Percentiles rank a stretch among this genome's conserved stretches.
phyloP scores from a whole-genome alignment of 2,329 filamentous ascomycete species.

The Beauveria caledonica region DNA sequence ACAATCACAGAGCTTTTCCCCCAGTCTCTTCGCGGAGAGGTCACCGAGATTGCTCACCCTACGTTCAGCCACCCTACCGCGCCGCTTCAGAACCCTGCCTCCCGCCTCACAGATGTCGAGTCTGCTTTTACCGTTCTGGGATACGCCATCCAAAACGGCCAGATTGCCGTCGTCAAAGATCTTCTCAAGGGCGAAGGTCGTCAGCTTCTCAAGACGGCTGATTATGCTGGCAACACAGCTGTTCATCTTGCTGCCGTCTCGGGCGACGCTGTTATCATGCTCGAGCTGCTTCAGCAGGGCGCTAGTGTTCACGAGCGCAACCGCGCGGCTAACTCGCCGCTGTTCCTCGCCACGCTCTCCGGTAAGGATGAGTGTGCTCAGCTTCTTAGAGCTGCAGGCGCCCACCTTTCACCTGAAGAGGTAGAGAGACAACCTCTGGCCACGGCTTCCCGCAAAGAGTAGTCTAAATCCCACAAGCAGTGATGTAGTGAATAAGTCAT shows the following conservation, averaged over 20 bases:
- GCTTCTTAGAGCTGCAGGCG: constrained; percentile 51
- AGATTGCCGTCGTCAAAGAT: constrained; percentile 56
- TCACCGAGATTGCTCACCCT: constrained; percentile 66
- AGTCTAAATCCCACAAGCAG: background rate
- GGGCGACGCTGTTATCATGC: constrained; percentile 45
- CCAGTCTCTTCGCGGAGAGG: constrained; percentile 69
- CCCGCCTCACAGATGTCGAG: constrained; percentile 38
- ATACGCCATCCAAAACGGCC: constrained; percentile 66
- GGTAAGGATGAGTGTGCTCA: constrained; percentile 45
- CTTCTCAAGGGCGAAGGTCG: constrained; percentile 58
- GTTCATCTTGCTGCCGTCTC: constrained; percentile 50
- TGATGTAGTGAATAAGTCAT: background rate
- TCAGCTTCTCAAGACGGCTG: constrained; percentile 63
- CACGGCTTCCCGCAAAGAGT: background rate
- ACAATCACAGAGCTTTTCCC: constrained; percentile 67
- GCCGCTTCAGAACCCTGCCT: constrained; percentile 34
- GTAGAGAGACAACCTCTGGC: constrained; percentile 21
- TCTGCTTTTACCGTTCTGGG: constrained; percentile 62
- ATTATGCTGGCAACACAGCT: constrained; percentile 75
- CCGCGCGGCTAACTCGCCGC: constrained; percentile 55
- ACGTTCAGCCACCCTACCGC: constrained; percentile 68
- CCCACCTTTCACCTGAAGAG: constrained; percentile 42
- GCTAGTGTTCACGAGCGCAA: constrained; percentile 62
- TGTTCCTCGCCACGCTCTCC: constrained; percentile 54
- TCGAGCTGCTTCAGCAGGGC: constrained; percentile 50